phyloP scores from a whole-genome alignment of 2,329 filamentous ascomycete genomes.

The Pseudocercospora fuligena region DNA sequence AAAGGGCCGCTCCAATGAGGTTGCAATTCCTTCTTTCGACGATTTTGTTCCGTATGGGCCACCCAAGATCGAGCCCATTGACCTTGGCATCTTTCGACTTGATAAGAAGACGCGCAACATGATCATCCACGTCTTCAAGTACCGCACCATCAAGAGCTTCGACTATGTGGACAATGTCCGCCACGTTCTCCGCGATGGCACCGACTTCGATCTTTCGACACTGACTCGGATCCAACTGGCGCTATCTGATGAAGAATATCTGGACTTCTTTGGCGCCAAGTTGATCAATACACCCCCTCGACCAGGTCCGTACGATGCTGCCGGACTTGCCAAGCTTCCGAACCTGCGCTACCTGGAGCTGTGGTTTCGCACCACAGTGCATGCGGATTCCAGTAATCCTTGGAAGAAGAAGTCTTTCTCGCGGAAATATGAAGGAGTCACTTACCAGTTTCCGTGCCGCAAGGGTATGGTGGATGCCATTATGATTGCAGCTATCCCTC shows the following conservation, averaged over 20 bases:
- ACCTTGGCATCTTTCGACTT: not conserved
- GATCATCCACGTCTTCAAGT: not conserved
- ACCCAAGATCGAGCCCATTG: not conserved
- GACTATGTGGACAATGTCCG: not conserved
- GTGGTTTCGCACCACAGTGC: not conserved
- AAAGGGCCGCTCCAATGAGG: not conserved
- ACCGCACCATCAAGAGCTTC: not conserved
- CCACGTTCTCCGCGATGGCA: not conserved
- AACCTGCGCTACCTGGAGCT: not conserved
- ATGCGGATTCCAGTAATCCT: not conserved
- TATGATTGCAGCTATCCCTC: not conserved
- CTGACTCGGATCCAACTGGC: not conserved
- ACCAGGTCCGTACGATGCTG: not conserved
- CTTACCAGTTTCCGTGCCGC: not conserved
- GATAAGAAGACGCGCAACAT: not conserved
- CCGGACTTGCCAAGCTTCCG: not conserved
- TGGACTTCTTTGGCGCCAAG: not conserved
- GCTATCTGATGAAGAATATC: not conserved
- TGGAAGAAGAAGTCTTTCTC: not conserved
- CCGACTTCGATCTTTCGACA: not conserved
- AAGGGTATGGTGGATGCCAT: not conserved
- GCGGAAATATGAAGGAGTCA: not conserved
- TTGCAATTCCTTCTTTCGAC: not conserved
- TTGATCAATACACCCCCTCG: not conserved
- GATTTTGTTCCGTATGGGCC: not conserved